A percentile compares a stretch with the other conserved stretches of the same genome.
Evolutionary conservation across 345 rosid genomes (phyloP).

Genomic region (Hibiscus tridactylites): DNA sequence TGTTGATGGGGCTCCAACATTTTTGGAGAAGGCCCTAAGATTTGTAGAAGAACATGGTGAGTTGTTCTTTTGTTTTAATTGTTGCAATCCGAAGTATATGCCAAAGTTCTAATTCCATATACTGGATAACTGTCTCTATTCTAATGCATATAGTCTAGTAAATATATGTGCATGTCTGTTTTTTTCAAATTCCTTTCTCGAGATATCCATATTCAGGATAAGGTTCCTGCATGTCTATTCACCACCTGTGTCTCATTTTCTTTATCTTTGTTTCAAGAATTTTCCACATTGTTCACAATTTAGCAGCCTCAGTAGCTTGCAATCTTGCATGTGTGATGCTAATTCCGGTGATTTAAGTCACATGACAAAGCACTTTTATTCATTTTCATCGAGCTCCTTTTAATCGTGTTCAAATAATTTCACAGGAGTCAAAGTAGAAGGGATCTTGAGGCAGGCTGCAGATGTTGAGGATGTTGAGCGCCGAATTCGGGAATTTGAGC

Average conservation of each 20-base stretch:
- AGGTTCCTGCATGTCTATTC: neutral
- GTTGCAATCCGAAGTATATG: constrained; percentile 7
- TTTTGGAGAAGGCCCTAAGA: constrained; percentile 91
- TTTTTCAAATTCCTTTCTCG: neutral
- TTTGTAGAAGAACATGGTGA: constrained; percentile 88
- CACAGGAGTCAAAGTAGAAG: constrained; percentile 84
- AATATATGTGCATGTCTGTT: neutral
- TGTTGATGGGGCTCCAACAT: constrained; percentile 94
- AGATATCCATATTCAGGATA: neutral
- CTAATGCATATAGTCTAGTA: neutral
- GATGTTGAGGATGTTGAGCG: constrained; percentile 91
- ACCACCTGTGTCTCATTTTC: neutral
- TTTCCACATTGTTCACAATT: constrained; percentile 1
- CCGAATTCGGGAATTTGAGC: constrained; percentile 84
- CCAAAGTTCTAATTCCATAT: neutral
- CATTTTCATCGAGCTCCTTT: constrained; percentile 7
- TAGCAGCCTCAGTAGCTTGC: neutral
- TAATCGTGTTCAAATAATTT: constrained; percentile 21
- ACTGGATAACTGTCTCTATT: neutral
- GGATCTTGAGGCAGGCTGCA: constrained; percentile 97
- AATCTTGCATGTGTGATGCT: neutral
- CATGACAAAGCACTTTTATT: neutral
- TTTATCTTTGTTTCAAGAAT: neutral
- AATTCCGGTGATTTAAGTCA: neutral
- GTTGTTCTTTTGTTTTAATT: constrained; percentile 14